A percentile compares a stretch with the other conserved stretches of the same genome.
Evolutionary conservation across 345 rosid genomes (phyloP).

Genomic region (Eucalyptus sideroxylon): DNA sequence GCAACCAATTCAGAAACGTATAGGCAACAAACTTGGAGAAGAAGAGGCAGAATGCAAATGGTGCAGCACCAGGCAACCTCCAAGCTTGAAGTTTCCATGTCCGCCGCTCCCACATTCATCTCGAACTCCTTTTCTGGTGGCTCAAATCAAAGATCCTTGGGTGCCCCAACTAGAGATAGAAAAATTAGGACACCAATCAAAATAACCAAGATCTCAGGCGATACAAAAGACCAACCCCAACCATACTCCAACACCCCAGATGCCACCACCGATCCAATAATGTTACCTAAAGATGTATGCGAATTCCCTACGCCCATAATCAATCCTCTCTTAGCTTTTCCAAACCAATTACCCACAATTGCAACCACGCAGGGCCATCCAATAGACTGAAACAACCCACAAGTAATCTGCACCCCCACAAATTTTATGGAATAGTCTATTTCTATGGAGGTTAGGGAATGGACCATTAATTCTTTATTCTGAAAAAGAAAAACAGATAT

Average conservation of each 20-base stretch:
- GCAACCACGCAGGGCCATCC: slow-evolving; percentile 98
- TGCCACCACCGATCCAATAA: slow-evolving; percentile 71
- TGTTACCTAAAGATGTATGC: slow-evolving; percentile 76
- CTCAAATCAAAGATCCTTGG: slow-evolving; percentile 56
- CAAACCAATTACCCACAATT: slow-evolving; percentile 84
- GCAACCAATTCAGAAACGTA: slow-evolving; percentile 86
- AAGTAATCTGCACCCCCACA: slow-evolving; percentile 53
- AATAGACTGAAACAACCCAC: slow-evolving; percentile 84
- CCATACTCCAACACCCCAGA: slow-evolving; percentile 67
- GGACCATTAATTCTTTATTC: too few relatives aligned
- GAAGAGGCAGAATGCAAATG: slow-evolving; percentile 77
- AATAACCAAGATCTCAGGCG: slow-evolving; percentile 68
- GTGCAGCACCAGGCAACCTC: slow-evolving; percentile 81
- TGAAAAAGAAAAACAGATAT: too few relatives aligned
- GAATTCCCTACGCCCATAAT: slow-evolving; percentile 68
- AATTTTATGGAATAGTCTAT: not conserved
- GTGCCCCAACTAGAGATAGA: slow-evolving; percentile 56
- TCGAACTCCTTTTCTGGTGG: slow-evolving; percentile 33
- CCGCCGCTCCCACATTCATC: slow-evolving; percentile 23
- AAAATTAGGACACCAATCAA: slow-evolving; percentile 51
- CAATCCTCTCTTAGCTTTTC: slow-evolving; percentile 81
- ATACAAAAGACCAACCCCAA: slow-evolving; percentile 94
- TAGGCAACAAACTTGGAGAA: slow-evolving; percentile 91
- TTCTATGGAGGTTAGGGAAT: too few relatives aligned
- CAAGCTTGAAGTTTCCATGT: slow-evolving; percentile 37